Conservation (phyloP, 352 stramenopile species). For the Lagenidium giganteum region DNA sequence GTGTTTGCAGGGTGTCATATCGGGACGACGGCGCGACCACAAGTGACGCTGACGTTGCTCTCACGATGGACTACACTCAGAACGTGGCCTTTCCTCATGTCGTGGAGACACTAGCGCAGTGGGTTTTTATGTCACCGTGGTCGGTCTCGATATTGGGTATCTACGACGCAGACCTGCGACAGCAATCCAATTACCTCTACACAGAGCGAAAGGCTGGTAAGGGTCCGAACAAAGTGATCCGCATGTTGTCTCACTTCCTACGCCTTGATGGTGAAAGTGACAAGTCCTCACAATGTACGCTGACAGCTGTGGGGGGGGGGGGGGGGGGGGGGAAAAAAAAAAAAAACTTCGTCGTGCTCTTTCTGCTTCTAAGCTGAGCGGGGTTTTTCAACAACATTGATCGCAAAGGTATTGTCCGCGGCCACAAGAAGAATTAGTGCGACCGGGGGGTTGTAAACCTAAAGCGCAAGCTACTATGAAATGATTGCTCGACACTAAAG, state of each 20-base stretch:
- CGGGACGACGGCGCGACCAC: background rate
- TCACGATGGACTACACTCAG: conserved; percentile 10
- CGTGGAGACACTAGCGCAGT: background rate
- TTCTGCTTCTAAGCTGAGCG: background rate
- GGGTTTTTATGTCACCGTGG: conserved; percentile 5
- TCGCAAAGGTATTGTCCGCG: conserved; percentile 7
- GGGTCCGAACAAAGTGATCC: conserved; percentile 3
- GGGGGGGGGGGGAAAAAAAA: conserved; percentile 18
- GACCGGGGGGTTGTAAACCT: conserved; percentile 5
- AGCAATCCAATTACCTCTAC: conserved; percentile 4
- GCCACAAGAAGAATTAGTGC: conserved; percentile 10
- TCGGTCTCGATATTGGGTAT: conserved; percentile 7
- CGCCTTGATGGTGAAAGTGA: background rate
- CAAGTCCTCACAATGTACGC: conserved; percentile 2
- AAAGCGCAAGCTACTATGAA: background rate
- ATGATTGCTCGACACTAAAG: conserved; percentile 4
- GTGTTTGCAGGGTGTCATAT: background rate
- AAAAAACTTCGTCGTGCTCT: conserved; percentile 10
- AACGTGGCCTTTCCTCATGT: conserved; percentile 1
- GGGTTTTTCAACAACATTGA: background rate
- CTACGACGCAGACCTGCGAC: background rate
- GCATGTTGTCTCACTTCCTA: background rate
- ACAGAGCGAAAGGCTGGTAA: conserved; percentile 1
- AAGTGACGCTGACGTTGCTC: background rate
- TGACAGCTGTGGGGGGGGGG: conserved; percentile 10